Evolutionary conservation across 2,329 filamentous ascomycete species (phyloP).

Genomic region (Cryphonectria japonica): DNA sequence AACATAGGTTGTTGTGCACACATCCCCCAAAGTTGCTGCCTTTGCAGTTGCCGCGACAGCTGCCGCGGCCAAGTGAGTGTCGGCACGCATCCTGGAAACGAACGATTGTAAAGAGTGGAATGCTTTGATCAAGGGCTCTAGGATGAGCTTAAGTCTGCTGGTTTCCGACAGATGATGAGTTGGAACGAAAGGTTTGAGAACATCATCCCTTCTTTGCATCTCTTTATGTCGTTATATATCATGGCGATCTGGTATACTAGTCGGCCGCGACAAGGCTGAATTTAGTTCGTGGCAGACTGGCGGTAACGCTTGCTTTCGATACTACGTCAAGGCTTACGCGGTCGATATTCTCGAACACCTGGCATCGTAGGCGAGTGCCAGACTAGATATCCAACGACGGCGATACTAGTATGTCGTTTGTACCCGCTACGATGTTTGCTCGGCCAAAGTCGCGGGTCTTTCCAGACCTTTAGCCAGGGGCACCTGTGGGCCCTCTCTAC

Average conservation of each 20-base stretch:
- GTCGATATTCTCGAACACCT: background rate
- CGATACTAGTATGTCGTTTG: background rate
- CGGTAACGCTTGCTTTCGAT: background rate
- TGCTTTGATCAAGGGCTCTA: no score
- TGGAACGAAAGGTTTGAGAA: background rate
- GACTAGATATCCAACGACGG: background rate
- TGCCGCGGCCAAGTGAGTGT: background rate
- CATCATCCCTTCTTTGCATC: background rate
- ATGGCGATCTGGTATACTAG: background rate
- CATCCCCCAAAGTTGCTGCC: background rate
- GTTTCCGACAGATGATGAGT: background rate
- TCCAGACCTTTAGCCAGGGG: background rate
- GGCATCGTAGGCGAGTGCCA: no score
- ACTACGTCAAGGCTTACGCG: background rate
- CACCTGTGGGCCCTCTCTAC: background rate
- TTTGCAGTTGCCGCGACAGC: background rate
- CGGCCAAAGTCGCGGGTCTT: no score
- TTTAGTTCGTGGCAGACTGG: background rate
- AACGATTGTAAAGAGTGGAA: background rate
- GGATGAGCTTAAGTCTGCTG: no score
- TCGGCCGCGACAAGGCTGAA: background rate
- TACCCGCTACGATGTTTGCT: background rate
- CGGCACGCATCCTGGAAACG: background rate
- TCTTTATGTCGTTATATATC: background rate
- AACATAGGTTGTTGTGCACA: background rate